These are phyloP conservation scores for Fusarium gaditjirri DNA, from an alignment of 2,329 filamentous ascomycete genomes.

Conservation along the genomic window DNA sequence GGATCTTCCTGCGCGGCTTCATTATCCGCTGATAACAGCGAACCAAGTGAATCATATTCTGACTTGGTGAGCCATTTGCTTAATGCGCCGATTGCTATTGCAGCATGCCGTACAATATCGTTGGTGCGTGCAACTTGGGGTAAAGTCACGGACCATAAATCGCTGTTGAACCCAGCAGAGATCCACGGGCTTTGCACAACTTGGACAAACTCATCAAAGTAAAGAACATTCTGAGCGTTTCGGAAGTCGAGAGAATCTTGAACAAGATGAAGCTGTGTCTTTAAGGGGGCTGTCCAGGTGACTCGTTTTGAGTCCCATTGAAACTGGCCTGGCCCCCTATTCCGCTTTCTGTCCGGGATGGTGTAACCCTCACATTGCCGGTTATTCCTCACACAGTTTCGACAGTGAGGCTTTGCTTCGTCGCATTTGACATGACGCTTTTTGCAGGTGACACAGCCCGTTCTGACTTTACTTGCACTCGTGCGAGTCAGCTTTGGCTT, in stretches of 20 bases:
- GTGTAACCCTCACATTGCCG: conserved; percentile 35
- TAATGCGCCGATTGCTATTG: conserved; percentile 48
- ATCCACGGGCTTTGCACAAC: conserved; percentile 46
- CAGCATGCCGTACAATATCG: conserved; percentile 45
- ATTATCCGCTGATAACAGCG: neutral
- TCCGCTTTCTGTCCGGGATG: neutral
- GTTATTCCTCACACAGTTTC: conserved; percentile 27
- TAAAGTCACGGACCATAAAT: conserved; percentile 46
- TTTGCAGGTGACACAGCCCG: conserved; percentile 42
- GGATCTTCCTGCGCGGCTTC: neutral
- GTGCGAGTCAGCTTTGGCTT: conserved; percentile 33
- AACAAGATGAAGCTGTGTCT: conserved; percentile 16
- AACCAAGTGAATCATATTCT: neutral
- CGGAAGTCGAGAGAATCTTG: conserved; percentile 18
- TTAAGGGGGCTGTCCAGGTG: neutral
- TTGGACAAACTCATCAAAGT: conserved; percentile 49
- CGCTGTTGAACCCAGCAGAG: conserved; percentile 35
- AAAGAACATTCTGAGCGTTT: conserved; percentile 26
- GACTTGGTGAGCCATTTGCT: conserved; percentile 28
- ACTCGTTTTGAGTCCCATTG: conserved; percentile 41
- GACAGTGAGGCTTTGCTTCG: conserved; percentile 26
- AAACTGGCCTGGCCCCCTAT: conserved; percentile 16
- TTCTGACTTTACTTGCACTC: conserved; percentile 34
- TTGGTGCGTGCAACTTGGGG: conserved; percentile 47
- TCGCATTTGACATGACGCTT: conserved; percentile 41